Evolutionary conservation across 768 basidiomycete species (phyloP).

Genomic region (Gyrodon lividus): DNA sequence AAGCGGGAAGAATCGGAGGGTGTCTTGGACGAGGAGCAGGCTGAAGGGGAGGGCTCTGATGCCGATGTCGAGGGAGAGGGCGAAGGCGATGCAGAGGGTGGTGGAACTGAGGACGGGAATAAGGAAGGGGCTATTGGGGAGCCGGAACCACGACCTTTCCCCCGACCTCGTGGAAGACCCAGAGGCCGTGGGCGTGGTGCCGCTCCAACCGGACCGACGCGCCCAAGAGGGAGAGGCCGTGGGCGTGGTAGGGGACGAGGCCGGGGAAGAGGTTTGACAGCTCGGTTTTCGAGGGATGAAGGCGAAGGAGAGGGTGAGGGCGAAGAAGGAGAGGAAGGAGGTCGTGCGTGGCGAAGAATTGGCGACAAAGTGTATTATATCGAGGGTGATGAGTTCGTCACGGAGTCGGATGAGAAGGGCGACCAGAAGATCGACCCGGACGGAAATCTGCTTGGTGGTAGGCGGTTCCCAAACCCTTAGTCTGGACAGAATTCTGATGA

Average conservation of each 20-base stretch:
- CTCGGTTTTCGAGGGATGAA: slow-evolving; percentile 31
- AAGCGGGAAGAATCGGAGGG: slow-evolving; percentile 33
- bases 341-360: slow-evolving; percentile 72
- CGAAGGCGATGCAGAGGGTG: slow-evolving; percentile 32
- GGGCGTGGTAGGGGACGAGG: slow-evolving; percentile 44
- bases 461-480: slow-evolving; percentile 24
- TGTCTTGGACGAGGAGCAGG: slow-evolving; percentile 33
- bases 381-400: slow-evolving; percentile 86
- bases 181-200: slow-evolving; percentile 37
- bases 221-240: slow-evolving; percentile 35
- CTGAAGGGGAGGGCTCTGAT: slow-evolving; percentile 23
- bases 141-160: slow-evolving; percentile 31
- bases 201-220: slow-evolving; percentile 31
- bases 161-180: slow-evolving; percentile 38
- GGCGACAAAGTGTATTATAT: slow-evolving; percentile 74
- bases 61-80: slow-evolving; percentile 30
- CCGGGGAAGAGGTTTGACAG: slow-evolving; percentile 32
- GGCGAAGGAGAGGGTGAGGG: slow-evolving; percentile 39
- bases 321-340: slow-evolving; percentile 40
- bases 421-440: slow-evolving; percentile 87
- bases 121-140: slow-evolving; percentile 35
- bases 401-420: slow-evolving; percentile 81
- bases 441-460: slow-evolving; percentile 85
- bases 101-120: slow-evolving; percentile 28
- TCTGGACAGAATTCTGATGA: background rate